phyloP scores from a whole-genome alignment of 148 eudicot genomes.

The Beta vulgaris region DNA sequence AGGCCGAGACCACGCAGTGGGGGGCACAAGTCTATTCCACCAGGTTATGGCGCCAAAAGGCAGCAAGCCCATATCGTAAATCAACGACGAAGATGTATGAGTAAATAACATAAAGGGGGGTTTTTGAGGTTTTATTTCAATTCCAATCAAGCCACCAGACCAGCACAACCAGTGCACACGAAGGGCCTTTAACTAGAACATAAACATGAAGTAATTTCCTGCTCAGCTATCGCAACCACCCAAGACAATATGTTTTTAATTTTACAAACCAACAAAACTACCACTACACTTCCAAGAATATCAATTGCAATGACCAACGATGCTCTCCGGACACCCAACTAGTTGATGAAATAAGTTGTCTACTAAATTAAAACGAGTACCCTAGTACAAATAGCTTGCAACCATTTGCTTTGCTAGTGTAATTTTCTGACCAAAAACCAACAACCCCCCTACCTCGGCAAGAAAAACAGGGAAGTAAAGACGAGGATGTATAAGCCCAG shows the following conservation, averaged over 20 bases:
- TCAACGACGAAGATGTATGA: too few relatives aligned
- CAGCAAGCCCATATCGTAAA: too few relatives aligned
- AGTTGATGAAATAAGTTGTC: neutral
- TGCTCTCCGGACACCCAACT: neutral
- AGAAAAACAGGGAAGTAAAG: neutral
- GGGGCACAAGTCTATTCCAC: too few relatives aligned
- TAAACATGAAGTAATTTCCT: neutral
- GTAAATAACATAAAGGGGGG: too few relatives aligned
- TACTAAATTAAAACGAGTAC: neutral
- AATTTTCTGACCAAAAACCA: neutral
- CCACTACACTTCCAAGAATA: constrained; percentile 3
- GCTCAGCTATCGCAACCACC: neutral
- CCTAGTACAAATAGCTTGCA: neutral
- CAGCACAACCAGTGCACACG: too few relatives aligned
- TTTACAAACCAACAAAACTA: neutral
- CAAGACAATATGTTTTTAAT: neutral
- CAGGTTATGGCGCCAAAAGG: too few relatives aligned
- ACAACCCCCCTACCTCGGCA: neutral
- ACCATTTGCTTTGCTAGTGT: neutral
- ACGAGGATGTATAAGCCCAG: neutral
- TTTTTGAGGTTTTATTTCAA: too few relatives aligned
- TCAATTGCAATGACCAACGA: neutral
- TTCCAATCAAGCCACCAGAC: too few relatives aligned
- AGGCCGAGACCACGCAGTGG: too few relatives aligned
- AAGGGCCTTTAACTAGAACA: too few relatives aligned